Evolutionary conservation across 495 filamentous ascomycete species (phyloP).

Genomic region (Massariosphaeria phaeospora): DNA sequence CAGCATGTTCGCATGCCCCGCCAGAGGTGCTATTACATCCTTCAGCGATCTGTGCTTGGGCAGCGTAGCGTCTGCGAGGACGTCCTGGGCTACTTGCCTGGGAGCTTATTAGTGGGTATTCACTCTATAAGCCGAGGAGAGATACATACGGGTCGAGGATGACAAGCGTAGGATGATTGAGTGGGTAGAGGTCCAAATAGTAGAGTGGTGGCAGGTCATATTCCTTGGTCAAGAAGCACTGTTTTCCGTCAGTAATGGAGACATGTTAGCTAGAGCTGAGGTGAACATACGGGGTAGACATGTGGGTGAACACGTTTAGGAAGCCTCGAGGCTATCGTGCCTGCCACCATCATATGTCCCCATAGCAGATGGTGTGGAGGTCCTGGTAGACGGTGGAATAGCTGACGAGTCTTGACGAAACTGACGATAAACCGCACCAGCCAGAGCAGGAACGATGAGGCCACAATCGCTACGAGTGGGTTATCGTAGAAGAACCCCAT

Average conservation of each 20-base stretch:
- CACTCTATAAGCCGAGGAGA: background rate
- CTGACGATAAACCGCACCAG: background rate
- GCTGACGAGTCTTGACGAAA: conserved; percentile 1
- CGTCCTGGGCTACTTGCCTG: conserved; percentile 11
- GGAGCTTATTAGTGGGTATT: background rate
- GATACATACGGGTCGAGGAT: conserved; percentile 39
- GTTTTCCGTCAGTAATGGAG: too few species aligned
- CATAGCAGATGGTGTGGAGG: conserved; percentile 32
- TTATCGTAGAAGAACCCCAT: conserved; percentile 20
- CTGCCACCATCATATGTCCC: conserved; percentile 32
- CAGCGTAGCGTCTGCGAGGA: too few species aligned
- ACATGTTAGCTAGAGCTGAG: too few species aligned
- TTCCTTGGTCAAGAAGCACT: conserved; percentile 27
- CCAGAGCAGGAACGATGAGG: conserved; percentile 2
- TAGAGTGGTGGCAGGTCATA: conserved; percentile 37
- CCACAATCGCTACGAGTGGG: conserved; percentile 4
- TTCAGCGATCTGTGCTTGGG: background rate
- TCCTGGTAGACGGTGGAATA: conserved; percentile 19
- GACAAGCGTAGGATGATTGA: conserved; percentile 37
- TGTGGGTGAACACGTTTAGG: conserved; percentile 33
- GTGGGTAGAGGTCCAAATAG: conserved; percentile 42
- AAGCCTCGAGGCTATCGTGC: conserved; percentile 12
- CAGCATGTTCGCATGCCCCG: background rate
- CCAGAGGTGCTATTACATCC: background rate
- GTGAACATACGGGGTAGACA: background rate